Conservation (phyloP, 2,329 filamentous ascomycete species). For the Mariannaea elegans region DNA sequence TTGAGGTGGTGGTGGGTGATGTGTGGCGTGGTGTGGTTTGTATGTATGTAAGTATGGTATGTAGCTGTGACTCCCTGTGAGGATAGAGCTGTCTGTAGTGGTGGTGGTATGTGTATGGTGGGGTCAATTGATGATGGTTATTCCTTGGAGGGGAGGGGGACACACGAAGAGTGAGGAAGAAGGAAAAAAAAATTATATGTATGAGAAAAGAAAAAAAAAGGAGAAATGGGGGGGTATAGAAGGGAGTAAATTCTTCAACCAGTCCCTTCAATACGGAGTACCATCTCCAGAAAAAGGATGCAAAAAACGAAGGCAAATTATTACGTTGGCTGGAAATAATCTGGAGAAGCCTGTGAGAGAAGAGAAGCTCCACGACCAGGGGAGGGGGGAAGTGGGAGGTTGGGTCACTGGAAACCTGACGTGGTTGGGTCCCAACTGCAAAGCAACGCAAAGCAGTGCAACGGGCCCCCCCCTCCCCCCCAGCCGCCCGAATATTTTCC, state of each 20-base stretch:
- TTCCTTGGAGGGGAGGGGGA: neutral
- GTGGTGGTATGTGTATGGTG: neutral
- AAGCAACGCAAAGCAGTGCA: neutral
- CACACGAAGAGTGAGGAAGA: neutral
- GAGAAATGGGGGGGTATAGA: neutral
- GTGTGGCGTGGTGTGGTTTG: neutral
- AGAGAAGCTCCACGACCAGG: neutral
- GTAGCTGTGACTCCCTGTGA: neutral
- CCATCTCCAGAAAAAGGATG: neutral
- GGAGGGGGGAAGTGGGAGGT: neutral
- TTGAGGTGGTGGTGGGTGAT: neutral
- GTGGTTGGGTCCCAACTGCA: slow-evolving; percentile 13
- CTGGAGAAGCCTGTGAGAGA: neutral
- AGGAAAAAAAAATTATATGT: too few relatives aligned
- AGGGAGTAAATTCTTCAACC: too few relatives aligned
- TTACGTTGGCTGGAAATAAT: slow-evolving; percentile 6
- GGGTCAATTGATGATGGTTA: neutral
- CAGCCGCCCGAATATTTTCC: slow-evolving; percentile 17
- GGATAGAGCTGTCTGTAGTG: too few relatives aligned
- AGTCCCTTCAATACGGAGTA: too few relatives aligned
- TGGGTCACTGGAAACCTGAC: slow-evolving; percentile 5
- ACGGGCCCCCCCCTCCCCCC: too few relatives aligned
- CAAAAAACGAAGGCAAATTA: neutral
- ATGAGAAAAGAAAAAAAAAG: neutral
- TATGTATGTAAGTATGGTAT: neutral